Evolutionary conservation across 192 early-diverging fungal genomes (phyloP).

Genomic region (Lunasporangiospora selenospora): DNA sequence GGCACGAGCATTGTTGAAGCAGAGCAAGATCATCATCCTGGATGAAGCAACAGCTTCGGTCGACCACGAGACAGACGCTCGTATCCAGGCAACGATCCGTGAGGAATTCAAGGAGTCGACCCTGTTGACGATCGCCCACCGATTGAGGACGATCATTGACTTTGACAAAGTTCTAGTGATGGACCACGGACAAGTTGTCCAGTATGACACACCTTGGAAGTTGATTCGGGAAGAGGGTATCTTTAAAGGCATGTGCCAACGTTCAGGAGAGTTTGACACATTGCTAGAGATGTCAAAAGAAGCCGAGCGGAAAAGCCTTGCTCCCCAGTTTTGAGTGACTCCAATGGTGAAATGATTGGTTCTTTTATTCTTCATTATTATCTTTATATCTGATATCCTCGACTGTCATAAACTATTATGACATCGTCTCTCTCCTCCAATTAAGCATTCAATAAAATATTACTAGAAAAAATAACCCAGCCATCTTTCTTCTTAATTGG

Average conservation of each 20-base stretch:
- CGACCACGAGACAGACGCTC: conserved; percentile 86
- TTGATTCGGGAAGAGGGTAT: conserved; percentile 66
- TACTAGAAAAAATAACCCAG: too few species aligned
- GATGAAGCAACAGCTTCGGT: conserved; percentile 67
- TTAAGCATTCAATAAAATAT: too few species aligned
- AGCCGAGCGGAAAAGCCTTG: conserved; percentile 7
- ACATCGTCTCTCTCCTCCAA: too few species aligned
- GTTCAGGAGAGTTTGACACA: conserved; percentile 83
- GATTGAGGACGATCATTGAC: conserved; percentile 85
- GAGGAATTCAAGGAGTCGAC: conserved; percentile 80
- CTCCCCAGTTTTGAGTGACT: background rate
- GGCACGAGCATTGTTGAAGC: conserved; percentile 80
- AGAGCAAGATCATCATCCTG: conserved; percentile 60
- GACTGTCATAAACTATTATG: too few species aligned
- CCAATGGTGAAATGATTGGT: background rate
- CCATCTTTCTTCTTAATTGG: background rate
- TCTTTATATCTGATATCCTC: background rate
- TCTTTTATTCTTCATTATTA: background rate
- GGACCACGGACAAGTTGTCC: conserved; percentile 76
- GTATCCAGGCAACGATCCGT: conserved; percentile 89
- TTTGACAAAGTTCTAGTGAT: conserved; percentile 85
- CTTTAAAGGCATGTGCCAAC: conserved; percentile 82
- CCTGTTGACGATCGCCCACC: conserved; percentile 90
- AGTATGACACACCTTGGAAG: conserved; percentile 60
- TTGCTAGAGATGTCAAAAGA: conserved; percentile 52